Conservation (phyloP, 345 rosid genomes). For the Camelina neglecta region DNA sequence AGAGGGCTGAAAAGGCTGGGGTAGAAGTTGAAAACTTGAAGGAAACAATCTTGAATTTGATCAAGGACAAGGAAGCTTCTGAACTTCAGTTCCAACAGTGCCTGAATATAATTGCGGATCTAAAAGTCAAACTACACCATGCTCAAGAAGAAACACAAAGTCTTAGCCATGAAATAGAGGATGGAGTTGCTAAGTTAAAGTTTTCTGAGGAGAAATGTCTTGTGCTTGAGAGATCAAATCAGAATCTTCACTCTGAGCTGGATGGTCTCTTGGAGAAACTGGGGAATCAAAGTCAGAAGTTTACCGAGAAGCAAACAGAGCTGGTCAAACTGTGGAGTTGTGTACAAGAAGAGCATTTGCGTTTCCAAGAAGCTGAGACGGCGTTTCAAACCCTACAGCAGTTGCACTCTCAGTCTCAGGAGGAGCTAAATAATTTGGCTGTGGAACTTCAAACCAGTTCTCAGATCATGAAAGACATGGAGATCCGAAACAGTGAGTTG, state of each 20-base stretch:
- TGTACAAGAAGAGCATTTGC: conserved; percentile 84
- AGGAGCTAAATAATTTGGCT: conserved; percentile 77
- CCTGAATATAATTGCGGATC: conserved; percentile 60
- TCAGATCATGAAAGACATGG: conserved; percentile 70
- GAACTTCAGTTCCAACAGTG: conserved; percentile 70
- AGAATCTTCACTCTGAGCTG: conserved; percentile 74
- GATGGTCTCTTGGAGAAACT: conserved; percentile 63
- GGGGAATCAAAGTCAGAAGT: conserved; percentile 67
- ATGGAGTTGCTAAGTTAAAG: conserved; percentile 65
- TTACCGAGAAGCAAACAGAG: conserved; percentile 89
- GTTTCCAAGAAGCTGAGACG: conserved; percentile 91
- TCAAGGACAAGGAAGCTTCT: conserved; percentile 73
- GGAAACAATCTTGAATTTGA: conserved; percentile 58
- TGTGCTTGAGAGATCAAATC: conserved; percentile 78
- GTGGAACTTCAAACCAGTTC: conserved; percentile 62
- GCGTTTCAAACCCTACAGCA: conserved; percentile 95
- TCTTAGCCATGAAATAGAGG: conserved; percentile 66
- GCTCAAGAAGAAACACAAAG: conserved; percentile 67
- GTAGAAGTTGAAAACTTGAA: conserved; percentile 66
- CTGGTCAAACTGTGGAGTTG: conserved; percentile 78
- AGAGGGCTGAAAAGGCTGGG: conserved; percentile 64
- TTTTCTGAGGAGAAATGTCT: conserved; percentile 81
- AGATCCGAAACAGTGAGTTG: conserved; percentile 61
- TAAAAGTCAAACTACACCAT: conserved; percentile 65
- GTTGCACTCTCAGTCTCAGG: conserved; percentile 91